Conservation (phyloP, 2,329 filamentous ascomycete genomes). For the Metarhizium guizhouense region DNA sequence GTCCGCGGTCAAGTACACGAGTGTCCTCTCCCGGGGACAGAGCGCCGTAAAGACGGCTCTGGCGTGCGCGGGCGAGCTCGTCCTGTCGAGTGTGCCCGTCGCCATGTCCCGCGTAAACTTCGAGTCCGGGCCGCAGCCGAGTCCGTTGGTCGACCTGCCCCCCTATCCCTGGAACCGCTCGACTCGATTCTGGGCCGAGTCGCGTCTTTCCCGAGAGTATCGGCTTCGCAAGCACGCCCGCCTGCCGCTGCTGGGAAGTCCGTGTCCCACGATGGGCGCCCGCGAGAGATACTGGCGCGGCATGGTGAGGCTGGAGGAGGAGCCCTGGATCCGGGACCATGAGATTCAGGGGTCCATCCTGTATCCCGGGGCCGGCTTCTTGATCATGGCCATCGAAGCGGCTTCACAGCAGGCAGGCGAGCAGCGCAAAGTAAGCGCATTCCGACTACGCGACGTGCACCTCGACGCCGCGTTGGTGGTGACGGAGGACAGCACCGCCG, state of each 20-base stretch:
- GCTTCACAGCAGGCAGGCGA: neutral
- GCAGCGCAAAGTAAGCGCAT: neutral
- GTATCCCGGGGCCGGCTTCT: constrained; percentile 26
- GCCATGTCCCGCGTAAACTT: neutral
- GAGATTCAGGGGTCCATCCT: constrained; percentile 18
- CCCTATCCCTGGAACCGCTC: constrained; percentile 21
- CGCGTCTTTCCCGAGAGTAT: constrained; percentile 13
- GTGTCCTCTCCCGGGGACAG: constrained; percentile 20
- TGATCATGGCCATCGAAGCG: constrained; percentile 23
- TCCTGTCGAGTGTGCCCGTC: neutral
- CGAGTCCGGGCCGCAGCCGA: neutral
- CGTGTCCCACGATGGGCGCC: constrained; percentile 11
- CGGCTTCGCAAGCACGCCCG: constrained; percentile 11
- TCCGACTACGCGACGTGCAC: constrained; percentile 12
- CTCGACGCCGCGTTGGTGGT: constrained; percentile 15
- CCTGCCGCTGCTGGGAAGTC: constrained; percentile 17
- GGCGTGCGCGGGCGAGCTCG: neutral
- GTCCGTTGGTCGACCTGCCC: constrained; percentile 11
- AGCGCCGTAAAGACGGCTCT: neutral
- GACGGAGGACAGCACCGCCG: constrained; percentile 13
- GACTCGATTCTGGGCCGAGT: constrained; percentile 18
- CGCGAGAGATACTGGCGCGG: constrained; percentile 23
- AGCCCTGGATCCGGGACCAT: constrained; percentile 26
- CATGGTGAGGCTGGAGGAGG: constrained; percentile 17
- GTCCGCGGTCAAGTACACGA: neutral